phyloP scores from a whole-genome alignment of 106 monocot genomes.

The Amphibolis antarctica region DNA sequence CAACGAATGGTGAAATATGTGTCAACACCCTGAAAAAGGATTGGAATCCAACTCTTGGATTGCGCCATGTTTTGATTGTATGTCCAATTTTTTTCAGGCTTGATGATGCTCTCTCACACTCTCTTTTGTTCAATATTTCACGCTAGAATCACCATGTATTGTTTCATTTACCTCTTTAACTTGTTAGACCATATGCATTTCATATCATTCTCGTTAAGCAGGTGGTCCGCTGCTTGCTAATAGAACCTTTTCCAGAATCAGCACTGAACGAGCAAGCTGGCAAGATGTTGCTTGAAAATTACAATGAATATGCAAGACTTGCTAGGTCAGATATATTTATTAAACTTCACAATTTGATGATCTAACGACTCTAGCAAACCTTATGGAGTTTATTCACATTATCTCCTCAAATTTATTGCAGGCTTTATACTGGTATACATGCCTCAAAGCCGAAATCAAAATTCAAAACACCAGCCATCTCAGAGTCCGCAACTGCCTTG shows the following conservation, averaged over 20 bases:
- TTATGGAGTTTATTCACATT: background rate
- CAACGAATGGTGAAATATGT: conserved; percentile 93
- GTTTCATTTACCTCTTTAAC: background rate
- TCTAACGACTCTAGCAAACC: too few relatives aligned
- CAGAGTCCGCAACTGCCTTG: conserved; percentile 56
- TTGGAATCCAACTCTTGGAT: conserved; percentile 89
- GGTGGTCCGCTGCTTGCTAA: conserved; percentile 93
- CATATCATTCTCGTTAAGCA: conserved; percentile 6
- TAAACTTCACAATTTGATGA: background rate
- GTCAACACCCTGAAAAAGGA: conserved; percentile 95
- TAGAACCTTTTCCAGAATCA: conserved; percentile 95
- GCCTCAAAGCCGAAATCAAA: conserved; percentile 65
- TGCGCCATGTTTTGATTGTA: conserved; percentile 73
- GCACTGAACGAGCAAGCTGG: conserved; percentile 96
- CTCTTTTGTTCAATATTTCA: background rate
- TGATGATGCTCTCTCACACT: background rate
- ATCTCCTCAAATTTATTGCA: conserved; percentile 2
- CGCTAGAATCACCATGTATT: background rate
- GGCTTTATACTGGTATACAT: conserved; percentile 63
- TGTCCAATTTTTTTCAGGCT: background rate
- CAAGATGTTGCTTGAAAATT: conserved; percentile 89
- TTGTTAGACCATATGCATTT: background rate
- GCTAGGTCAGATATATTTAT: conserved; percentile 54
- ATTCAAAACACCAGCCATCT: conserved; percentile 50
- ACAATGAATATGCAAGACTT: conserved; percentile 76